These are phyloP conservation scores for Amesomyces nigricolor DNA, from an alignment of 2,329 filamentous ascomycete species.

Conservation along the genomic window DNA sequence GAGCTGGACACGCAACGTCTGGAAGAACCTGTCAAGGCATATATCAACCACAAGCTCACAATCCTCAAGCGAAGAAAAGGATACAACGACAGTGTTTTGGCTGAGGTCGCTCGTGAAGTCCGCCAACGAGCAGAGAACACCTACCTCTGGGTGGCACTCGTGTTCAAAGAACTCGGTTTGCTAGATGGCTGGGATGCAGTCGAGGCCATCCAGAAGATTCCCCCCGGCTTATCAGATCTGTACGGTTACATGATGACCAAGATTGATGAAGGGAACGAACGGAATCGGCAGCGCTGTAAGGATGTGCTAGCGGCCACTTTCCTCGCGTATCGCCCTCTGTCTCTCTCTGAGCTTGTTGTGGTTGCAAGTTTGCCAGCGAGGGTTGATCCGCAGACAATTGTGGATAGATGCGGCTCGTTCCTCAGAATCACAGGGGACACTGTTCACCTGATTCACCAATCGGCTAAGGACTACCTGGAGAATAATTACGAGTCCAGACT, in stretches of 20 bases:
- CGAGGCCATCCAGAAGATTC: constrained; percentile 20
- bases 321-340: constrained; percentile 23
- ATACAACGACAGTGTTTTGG: constrained; percentile 13
- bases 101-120: constrained; percentile 11
- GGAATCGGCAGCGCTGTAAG: constrained; percentile 18
- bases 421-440: constrained; percentile 24
- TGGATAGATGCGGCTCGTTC: constrained; percentile 30
- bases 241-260: constrained; percentile 27
- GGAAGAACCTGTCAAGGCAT: constrained; percentile 14
- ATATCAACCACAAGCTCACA: constrained; percentile 17
- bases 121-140: constrained; percentile 31
- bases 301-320: constrained; percentile 13
- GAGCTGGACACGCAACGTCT: constrained; percentile 18
- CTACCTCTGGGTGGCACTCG: constrained; percentile 37
- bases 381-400: not conserved
- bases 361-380: constrained; percentile 13
- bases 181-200: constrained; percentile 18
- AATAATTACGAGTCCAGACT: too few species aligned
- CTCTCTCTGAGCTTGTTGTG: constrained; percentile 18
- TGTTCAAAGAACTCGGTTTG: constrained; percentile 21
- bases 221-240: constrained; percentile 23
- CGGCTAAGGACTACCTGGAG: too few species aligned
- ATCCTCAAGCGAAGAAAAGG: constrained; percentile 7
- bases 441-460: too few species aligned
- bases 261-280: constrained; percentile 6